Evolutionary conservation across 352 stramenopile genomes (phyloP).

Genomic region (Globisporangium rhizosaccharum): DNA sequence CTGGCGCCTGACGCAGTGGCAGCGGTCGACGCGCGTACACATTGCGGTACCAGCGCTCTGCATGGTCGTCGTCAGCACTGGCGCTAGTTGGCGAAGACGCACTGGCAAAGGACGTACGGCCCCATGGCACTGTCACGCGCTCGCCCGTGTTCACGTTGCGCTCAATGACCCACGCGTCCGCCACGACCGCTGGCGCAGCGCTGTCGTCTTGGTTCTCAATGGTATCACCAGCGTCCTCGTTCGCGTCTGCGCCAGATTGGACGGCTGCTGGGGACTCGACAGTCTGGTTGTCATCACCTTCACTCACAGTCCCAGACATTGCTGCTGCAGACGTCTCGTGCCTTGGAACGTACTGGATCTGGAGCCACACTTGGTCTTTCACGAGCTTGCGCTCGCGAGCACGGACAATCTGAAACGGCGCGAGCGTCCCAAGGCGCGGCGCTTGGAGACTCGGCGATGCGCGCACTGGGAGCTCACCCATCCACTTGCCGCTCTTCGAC

Average conservation of each 20-base stretch:
- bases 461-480: conserved; percentile 56
- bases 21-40: conserved; percentile 54
- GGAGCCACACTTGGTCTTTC: conserved; percentile 72
- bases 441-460: conserved; percentile 60
- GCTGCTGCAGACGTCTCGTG: background rate
- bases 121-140: conserved; percentile 56
- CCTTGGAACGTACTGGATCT: conserved; percentile 18
- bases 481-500: conserved; percentile 42
- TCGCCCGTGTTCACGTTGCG: conserved; percentile 67
- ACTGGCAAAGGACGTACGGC: conserved; percentile 18
- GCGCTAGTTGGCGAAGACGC: conserved; percentile 8
- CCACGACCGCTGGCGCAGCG: background rate
- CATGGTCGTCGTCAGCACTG: conserved; percentile 23
- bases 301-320: background rate
- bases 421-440: conserved; percentile 37
- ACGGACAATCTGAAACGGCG: conserved; percentile 48
- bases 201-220: conserved; percentile 7
- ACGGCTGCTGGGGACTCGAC: background rate
- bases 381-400: conserved; percentile 63
- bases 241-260: background rate
- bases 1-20: conserved; percentile 37
- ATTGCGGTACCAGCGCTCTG: conserved; percentile 67
- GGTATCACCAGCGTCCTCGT: background rate
- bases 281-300: conserved; percentile 7
- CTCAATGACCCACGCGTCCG: conserved; percentile 69